Evolutionary conservation across 805 yeast genomes (phyloP).

Genomic region (Starmerella potacharoeniae): DNA sequence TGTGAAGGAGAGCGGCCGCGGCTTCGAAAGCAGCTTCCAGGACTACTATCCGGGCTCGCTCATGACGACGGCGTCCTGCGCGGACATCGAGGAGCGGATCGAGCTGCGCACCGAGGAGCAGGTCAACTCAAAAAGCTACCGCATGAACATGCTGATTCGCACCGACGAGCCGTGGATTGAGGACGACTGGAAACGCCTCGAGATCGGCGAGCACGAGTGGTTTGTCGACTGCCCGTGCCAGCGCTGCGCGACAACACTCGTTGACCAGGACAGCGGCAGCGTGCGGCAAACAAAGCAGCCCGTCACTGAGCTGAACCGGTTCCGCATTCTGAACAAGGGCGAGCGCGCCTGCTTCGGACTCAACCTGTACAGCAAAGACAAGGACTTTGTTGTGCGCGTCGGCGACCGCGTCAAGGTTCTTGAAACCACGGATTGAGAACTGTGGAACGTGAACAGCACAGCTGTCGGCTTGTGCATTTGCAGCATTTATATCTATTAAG

Average conservation of each 20-base stretch:
- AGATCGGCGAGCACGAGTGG: conserved; percentile 21
- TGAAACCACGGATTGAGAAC: neutral
- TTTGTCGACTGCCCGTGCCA: conserved; percentile 22
- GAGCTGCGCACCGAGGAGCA: conserved; percentile 13
- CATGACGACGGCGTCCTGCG: conserved; percentile 22
- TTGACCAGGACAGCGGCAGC: conserved; percentile 20
- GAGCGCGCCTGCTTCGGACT: conserved; percentile 25
- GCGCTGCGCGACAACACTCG: conserved; percentile 26
- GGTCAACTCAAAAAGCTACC: conserved; percentile 20
- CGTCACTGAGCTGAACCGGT: conserved; percentile 22
- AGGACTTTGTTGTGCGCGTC: conserved; percentile 18
- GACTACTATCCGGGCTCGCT: conserved; percentile 26
- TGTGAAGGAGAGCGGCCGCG: conserved; percentile 10
- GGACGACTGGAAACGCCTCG: conserved; percentile 24
- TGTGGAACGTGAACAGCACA: too few species aligned
- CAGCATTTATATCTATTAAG: too few species aligned
- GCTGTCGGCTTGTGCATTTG: too few species aligned
- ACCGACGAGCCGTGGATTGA: conserved; percentile 26
- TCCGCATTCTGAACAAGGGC: conserved; percentile 24
- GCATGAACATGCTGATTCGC: conserved; percentile 26
- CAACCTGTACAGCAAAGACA: conserved; percentile 20
- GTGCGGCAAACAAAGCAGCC: conserved; percentile 22
- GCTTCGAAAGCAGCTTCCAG: conserved; percentile 21
- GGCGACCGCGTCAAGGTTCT: conserved; percentile 24
- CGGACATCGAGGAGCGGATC: conserved; percentile 19